Evolutionary conservation across 345 rosid species (phyloP), one percentile per base, ranked within the genome.

Genomic region (Sonneratia alba): DNA sequence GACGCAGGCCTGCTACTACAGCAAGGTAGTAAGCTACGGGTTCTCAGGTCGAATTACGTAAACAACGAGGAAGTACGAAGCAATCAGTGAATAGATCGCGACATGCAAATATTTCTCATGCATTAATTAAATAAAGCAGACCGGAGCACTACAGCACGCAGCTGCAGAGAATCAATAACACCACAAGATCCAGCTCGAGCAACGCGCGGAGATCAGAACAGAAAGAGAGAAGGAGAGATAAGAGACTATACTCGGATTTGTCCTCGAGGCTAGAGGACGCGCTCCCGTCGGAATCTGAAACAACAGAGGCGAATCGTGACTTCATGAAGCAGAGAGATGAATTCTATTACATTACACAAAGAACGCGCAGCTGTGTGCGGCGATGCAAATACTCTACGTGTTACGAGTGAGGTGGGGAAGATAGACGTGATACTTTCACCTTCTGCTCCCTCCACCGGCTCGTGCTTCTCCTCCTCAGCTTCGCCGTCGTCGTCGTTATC

Each of bases 211-310:
- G 38, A 24, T 32, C 38, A 62, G 63, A 13, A 1, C 63, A 24
- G 34, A 62, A 4, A n/a, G 36, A 27, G 55, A 63, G 74, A 68
- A 43, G 45, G 67, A 49, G 74, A 61, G 71, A 72, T 64, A 9
- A 55, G 80, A 42, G 72, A 61, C 71, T 11, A 70, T 87, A 93
- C 98, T 87, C 91, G n/a, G 92, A 85, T 76, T 82, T 80, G 67
- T 90, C 93, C 66, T 77, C 88, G 49, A 82, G 76, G 81, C 82
- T 73, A 56, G 83, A 79, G 74, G 89, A 80, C 67, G 81, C 74
- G 78, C 83, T 84, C n/a, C 66, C 71, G 66, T 84, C 85, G 76
- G 88, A 80, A 84, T 81, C 95, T 85, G 91, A 70, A 66, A 76
- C 36, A 43, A 62, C 70, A 19, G 45, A 51, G 49, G 66, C 73